Percentiles rank a stretch among this genome's conserved stretches.
Evolutionary conservation across 306 rosid species (phyloP).

Genomic region (Dryas alaskensis): DNA sequence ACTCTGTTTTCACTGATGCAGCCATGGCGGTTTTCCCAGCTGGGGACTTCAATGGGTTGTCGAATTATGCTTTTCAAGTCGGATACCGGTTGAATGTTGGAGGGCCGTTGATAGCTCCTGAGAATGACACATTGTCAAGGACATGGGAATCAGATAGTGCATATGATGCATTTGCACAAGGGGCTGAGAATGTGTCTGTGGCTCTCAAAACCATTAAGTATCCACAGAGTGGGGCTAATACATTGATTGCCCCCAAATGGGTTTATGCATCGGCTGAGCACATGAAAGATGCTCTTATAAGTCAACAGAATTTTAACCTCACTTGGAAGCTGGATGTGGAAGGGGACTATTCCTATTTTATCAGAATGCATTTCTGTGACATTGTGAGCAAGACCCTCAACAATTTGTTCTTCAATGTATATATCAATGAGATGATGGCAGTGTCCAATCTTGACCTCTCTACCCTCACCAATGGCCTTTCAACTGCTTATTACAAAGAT

Average conservation of each 20-base stretch:
- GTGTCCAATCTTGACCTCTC: conserved; percentile 58
- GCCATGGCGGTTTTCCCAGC: conserved; percentile 43
- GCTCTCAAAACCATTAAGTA: conserved; percentile 39
- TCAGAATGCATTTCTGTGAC: conserved; percentile 85
- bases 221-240: conserved; percentile 31
- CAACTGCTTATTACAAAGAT: conserved; percentile 59
- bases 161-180: conserved; percentile 52
- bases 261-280: conserved; percentile 54
- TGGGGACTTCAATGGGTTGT: conserved; percentile 43
- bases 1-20: conserved; percentile 40
- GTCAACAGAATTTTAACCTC: conserved; percentile 53
- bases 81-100: conserved; percentile 68
- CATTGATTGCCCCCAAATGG: conserved; percentile 57
- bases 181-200: conserved; percentile 41
- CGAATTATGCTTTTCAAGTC: conserved; percentile 45
- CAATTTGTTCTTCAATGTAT: conserved; percentile 54
- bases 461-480: conserved; percentile 45
- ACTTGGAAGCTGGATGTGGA: conserved; percentile 72
- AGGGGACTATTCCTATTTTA: conserved; percentile 51
- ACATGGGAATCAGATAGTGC: conserved; percentile 61
- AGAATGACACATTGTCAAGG: conserved; percentile 55
- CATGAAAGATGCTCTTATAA: conserved; percentile 42
- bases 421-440: conserved; percentile 53
- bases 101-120: conserved; percentile 47
- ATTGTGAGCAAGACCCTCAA: conserved; percentile 55